Base-by-base conservation (phyloP, 2,329 filamentous ascomycete species). In the Reticulascus tulasneorum region DNA sequence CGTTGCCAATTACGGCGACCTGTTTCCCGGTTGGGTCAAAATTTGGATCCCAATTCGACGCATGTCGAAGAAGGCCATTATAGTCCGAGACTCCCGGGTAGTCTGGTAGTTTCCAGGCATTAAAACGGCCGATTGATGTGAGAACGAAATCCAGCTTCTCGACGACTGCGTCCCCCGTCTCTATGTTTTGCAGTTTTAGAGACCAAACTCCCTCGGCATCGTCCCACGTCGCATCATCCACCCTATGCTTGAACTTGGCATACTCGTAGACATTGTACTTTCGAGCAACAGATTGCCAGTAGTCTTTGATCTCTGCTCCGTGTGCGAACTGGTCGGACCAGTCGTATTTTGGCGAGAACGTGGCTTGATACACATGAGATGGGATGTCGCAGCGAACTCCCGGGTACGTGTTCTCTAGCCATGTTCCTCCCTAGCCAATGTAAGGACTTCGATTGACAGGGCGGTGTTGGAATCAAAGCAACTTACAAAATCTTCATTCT, bases 241-340 rank as follows among this genome's bases (percentile, higher is more conserved):
- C 74, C n/a, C 66, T 66, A 17, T 75, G 75, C 8, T 67, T 60
- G 9, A 80, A 64, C 37, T 71, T 69, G 2, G 78, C 59, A 34
- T 75, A 70, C 22, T 73, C 63, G 51, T 84, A 80, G 2, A 86
- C 73, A 35, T 79, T 67, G 52, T 85, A 72, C 47, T 86, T 83
- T 7, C 63, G 62, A 0, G 82, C 80, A 4, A 84, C 56, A 0
- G 56, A 56, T 47, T 83, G 70, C 78, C 80, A 80, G 51, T 88
- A 88, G 12, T 75, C 68, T 7, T 69, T 62, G 40, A 88, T 87
- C 54, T 88, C 84, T 5, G 62, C 53, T 0, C 82, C 82, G 23
- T 76, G 74, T 0, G 82, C 75, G 49, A 84, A 87, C 40, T 79
- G 69, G 47, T 85, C 78, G 0, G 70, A 71, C 84, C 84, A 88